Evolutionary conservation across 2,329 filamentous ascomycete species (phyloP).

Genomic region (Blumeriella jaapii): DNA sequence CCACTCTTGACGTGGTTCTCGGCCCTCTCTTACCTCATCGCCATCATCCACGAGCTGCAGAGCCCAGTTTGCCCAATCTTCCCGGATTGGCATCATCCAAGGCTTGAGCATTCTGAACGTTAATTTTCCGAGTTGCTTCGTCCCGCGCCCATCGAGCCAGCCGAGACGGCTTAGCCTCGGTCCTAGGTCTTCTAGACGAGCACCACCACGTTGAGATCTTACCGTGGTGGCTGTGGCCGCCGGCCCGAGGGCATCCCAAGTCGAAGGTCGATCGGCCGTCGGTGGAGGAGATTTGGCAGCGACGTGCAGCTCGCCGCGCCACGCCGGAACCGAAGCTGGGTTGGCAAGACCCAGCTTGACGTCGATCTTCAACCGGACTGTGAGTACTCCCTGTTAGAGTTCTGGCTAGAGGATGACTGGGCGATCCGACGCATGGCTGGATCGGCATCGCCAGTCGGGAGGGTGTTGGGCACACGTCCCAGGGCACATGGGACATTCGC

Average conservation of each 20-base stretch:
- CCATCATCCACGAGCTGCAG: conserved; percentile 9
- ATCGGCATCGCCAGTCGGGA: conserved; percentile 8
- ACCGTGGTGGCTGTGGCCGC: no score
- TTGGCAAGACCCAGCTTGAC: conserved; percentile 9
- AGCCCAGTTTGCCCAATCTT: neutral
- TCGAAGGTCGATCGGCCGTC: no score
- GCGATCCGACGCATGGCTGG: conserved; percentile 11
- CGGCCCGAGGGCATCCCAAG: no score
- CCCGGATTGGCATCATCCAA: conserved; percentile 2
- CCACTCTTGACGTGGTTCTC: conserved; percentile 8
- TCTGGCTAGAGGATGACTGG: conserved; percentile 6
- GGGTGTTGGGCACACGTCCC: no score
- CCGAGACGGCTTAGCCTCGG: neutral
- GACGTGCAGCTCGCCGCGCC: conserved; percentile 2
- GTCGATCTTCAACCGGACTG: conserved; percentile 10
- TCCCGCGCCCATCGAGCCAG: no score
- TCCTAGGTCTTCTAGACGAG: conserved; percentile 2
- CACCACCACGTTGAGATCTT: conserved; percentile 4
- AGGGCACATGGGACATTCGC: no score
- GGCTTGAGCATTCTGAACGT: no score
- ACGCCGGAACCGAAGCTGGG: conserved; percentile 6
- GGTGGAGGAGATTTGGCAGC: conserved; percentile 5
- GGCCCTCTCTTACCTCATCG: conserved; percentile 11
- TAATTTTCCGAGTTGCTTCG: conserved; percentile 2
- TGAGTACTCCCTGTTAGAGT: conserved; percentile 5